These are phyloP conservation scores for Colletotrichum sidae DNA, from an alignment of 2,329 filamentous ascomycete genomes.

Conservation along the genomic window DNA sequence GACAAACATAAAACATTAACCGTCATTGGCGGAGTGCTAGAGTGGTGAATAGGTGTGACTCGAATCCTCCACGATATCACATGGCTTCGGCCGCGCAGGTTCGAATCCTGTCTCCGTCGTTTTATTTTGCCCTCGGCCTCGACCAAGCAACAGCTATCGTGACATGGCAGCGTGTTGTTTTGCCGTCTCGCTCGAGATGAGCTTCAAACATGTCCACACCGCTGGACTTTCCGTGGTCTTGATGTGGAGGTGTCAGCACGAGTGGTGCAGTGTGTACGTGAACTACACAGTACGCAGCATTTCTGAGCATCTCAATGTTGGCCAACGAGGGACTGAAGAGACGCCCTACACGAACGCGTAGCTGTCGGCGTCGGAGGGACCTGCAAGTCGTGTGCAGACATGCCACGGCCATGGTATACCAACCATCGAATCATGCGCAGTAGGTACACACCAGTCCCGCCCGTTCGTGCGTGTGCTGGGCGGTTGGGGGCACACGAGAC, in stretches of 20 bases:
- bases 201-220: background rate
- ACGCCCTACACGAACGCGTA: conserved; percentile 10
- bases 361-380: conserved; percentile 24
- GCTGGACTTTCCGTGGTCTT: background rate
- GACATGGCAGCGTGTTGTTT: too few relatives aligned
- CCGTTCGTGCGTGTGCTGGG: conserved; percentile 28
- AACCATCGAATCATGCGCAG: conserved; percentile 24
- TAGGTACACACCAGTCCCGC: conserved; percentile 18
- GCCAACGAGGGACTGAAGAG: too few relatives aligned
- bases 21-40: too few relatives aligned
- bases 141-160: too few relatives aligned
- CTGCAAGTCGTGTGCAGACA: conserved; percentile 28
- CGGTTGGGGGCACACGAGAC: conserved; percentile 25
- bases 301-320: too few relatives aligned
- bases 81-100: too few relatives aligned
- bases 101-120: too few relatives aligned
- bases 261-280: background rate
- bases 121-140: too few relatives aligned
- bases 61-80: too few relatives aligned
- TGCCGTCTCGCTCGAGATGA: background rate
- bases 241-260: conserved; percentile 14
- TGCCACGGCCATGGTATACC: conserved; percentile 28
- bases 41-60: too few relatives aligned
- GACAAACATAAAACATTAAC: too few relatives aligned
- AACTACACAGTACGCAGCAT: too few relatives aligned